Percentiles rank a stretch among this genome's conserved stretches.
Evolutionary conservation across 768 basidiomycete genomes (phyloP).

Genomic region (Suillus luteus): DNA sequence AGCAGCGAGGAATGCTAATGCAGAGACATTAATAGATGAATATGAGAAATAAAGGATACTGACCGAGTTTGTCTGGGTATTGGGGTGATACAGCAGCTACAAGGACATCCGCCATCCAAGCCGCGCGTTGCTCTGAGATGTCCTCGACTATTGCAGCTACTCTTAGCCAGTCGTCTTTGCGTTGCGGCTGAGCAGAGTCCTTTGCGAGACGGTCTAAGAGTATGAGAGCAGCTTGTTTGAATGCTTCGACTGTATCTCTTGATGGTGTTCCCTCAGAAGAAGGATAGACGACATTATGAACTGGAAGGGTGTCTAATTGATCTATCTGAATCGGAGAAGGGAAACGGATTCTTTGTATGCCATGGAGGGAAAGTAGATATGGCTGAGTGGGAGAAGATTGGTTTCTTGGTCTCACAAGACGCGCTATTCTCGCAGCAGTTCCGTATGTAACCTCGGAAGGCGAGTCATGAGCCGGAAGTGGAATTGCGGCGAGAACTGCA

Average conservation of each 20-base stretch:
- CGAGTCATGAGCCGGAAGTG: slow-evolving; percentile 33
- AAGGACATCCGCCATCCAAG: slow-evolving; percentile 80
- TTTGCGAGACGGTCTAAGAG: slow-evolving; percentile 64
- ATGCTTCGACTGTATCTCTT: slow-evolving; percentile 58
- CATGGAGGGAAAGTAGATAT: slow-evolving; percentile 72
- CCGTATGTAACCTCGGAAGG: slow-evolving; percentile 53
- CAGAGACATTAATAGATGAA: neutral
- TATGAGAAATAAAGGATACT: slow-evolving; percentile 24
- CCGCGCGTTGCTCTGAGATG: slow-evolving; percentile 57
- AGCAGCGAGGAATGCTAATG: slow-evolving; percentile 60
- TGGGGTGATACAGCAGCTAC: slow-evolving; percentile 58
- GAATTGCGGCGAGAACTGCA: slow-evolving; percentile 66
- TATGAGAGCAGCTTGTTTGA: slow-evolving; percentile 67
- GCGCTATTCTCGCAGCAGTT: slow-evolving; percentile 69
- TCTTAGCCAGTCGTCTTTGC: slow-evolving; percentile 69
- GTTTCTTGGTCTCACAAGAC: slow-evolving; percentile 66
- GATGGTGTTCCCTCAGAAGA: slow-evolving; percentile 45
- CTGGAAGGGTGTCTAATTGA: slow-evolving; percentile 35
- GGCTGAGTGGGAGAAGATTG: slow-evolving; percentile 44
- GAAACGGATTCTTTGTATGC: slow-evolving; percentile 66
- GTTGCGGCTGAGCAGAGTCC: slow-evolving; percentile 44
- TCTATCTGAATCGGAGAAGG: slow-evolving; percentile 39
- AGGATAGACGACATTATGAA: slow-evolving; percentile 51
- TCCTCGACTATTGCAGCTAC: slow-evolving; percentile 76
- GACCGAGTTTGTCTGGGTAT: slow-evolving; percentile 73